Base-by-base conservation (phyloP, 495 filamentous ascomycete genomes). In the Penicillium cinerascens region DNA sequence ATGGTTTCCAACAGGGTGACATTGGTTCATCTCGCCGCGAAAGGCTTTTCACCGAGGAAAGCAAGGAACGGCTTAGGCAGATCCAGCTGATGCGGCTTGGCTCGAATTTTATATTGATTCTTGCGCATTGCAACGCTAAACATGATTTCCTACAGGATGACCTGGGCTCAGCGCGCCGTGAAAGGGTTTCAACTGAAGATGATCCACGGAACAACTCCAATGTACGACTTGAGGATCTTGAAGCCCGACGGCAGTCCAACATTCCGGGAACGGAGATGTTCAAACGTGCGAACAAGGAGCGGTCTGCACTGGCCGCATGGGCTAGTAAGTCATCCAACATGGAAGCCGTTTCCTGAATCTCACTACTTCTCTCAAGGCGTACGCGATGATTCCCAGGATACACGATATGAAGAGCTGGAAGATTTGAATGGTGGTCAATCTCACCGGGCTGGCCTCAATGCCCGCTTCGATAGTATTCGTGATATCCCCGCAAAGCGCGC, bases 111-210 rank as follows among this genome's bases (percentile, higher is more conserved):
- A 2, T 23, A 23, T 23, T 23, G 22, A 2, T 6, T 23, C 22
- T 10, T 33, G 29, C 10, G 11, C 2, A 13, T 33, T 13, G 26
- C 26, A 8, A 29, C 11, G 26, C 26, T 33, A 33, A 33, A 33
- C 11, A 33, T 33, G 29, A 33, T 10, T 15, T 1, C 11, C 29
- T 33, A 33, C 29, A 33, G 29, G 63, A 47, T 2, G 72, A 74
- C 27, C 36, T 75, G 6, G 72, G 72, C 16, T 66, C 60, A 1
- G 62, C 56, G 2, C 63, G 72, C 35, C 63, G 71, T 9, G 65
- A 74, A 26, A 42, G 56, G 20, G 59, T 74, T 11, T 63, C 69
- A 7, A 71, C 69, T 6, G 40, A 29, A 2, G 67, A 75, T 42
- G 29, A 42, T 10, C 16, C 15, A 33, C 38, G 29, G 42, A 50